These are phyloP conservation scores for Earliella scabrosa DNA, from an alignment of 1,284 basidiomycete genomes.

Conservation along the genomic window DNA sequence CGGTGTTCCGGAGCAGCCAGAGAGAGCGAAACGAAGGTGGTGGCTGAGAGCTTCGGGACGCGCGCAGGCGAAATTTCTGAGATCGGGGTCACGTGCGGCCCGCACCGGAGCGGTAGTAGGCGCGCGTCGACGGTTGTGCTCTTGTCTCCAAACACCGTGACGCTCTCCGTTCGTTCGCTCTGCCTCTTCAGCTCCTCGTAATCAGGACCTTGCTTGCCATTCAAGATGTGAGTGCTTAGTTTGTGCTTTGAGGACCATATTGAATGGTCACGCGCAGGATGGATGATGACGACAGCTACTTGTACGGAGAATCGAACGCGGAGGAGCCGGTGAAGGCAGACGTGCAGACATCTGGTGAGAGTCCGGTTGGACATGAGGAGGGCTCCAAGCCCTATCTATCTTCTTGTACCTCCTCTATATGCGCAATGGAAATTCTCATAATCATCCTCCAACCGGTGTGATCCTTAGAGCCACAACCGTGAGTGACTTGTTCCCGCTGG, in stretches of 20 bases:
- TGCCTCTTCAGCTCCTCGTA: neutral
- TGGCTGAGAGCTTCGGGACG: neutral
- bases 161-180: neutral
- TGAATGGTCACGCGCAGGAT: slow-evolving; percentile 23
- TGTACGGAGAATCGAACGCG: slow-evolving; percentile 62
- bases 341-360: slow-evolving; percentile 49
- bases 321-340: slow-evolving; percentile 39
- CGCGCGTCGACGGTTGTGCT: slow-evolving; percentile 1
- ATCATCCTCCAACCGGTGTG: slow-evolving; percentile 34
- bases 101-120: neutral
- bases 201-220: no score
- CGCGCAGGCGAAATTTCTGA: slow-evolving; percentile 20
- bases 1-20: no score
- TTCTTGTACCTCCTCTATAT: slow-evolving; percentile 19
- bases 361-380: slow-evolving; percentile 9
- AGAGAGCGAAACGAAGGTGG: neutral
- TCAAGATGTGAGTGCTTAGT: no score
- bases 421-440: slow-evolving; percentile 26
- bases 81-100: slow-evolving; percentile 17
- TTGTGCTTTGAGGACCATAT: no score
- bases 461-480: slow-evolving; percentile 57
- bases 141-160: neutral
- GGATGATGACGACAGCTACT: slow-evolving; percentile 78
- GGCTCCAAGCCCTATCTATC: slow-evolving; percentile 9
- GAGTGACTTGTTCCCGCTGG: slow-evolving; percentile 38